Percentiles rank a stretch among this genome's conserved stretches.
Evolutionary conservation across 1,139 yeast species (phyloP).

Genomic region (Yamadazyma buinensis): DNA sequence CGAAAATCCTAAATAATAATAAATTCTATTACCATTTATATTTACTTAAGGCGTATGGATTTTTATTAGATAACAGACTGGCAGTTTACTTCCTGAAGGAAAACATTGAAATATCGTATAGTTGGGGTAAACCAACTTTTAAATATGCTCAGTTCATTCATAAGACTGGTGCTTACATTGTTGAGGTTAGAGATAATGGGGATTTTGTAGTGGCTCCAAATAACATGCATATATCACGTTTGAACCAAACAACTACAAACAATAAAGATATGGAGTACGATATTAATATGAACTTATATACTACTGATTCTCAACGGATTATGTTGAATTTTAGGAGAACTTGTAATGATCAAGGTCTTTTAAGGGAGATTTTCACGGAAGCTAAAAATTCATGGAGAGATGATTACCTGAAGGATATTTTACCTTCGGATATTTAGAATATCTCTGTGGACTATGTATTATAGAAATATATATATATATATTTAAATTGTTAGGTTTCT

Average conservation of each 20-base stretch:
- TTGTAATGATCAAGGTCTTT: conserved; percentile 49
- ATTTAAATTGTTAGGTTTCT: background rate
- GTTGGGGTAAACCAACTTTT: conserved; percentile 89
- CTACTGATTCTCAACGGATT: conserved; percentile 64
- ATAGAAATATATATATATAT: background rate
- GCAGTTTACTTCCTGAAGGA: conserved; percentile 55
- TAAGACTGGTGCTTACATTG: conserved; percentile 81
- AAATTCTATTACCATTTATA: conserved; percentile 61
- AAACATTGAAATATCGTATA: conserved; percentile 60
- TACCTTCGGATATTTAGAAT: conserved; percentile 15
- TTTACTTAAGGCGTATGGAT: conserved; percentile 65
- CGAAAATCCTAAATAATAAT: conserved; percentile 45
- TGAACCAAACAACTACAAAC: conserved; percentile 31
- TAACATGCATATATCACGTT: conserved; percentile 66
- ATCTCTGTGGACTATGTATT: no score
- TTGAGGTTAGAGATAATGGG: conserved; percentile 81
- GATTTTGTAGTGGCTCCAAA: conserved; percentile 79
- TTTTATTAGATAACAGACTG: conserved; percentile 78
- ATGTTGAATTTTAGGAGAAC: conserved; percentile 65
- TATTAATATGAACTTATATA: conserved; percentile 24
- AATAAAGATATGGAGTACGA: conserved; percentile 8
- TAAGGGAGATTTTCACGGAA: conserved; percentile 53
- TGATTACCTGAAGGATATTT: conserved; percentile 19
- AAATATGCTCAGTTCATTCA: conserved; percentile 88
- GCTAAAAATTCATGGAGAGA: conserved; percentile 51